These are phyloP conservation scores for Cladophialophora exuberans DNA, from an alignment of 2,329 filamentous ascomycete species.

Conservation along the genomic window DNA sequence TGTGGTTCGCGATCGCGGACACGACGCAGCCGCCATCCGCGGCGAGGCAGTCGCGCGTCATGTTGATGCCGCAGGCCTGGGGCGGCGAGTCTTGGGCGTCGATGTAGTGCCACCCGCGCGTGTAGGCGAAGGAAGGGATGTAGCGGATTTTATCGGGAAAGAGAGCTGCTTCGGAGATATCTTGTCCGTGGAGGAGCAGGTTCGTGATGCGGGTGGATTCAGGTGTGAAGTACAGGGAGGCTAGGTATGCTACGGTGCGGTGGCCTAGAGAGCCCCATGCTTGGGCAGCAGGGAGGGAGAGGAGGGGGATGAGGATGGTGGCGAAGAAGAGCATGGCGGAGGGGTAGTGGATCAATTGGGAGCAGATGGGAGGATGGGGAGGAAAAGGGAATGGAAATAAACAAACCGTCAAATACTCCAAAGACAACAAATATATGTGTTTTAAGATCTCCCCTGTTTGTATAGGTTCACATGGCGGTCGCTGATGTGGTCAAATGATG, in stretches of 20 bases:
- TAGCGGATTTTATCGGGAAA: slow-evolving; percentile 34
- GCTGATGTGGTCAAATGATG: slow-evolving; percentile 21
- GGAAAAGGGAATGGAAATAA: not conserved
- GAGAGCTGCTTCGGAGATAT: slow-evolving; percentile 34
- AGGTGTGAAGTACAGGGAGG: slow-evolving; percentile 35
- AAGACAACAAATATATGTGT: not conserved
- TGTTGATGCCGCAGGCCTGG: slow-evolving; percentile 31
- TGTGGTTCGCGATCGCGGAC: slow-evolving; percentile 57
- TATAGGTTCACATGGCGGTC: slow-evolving; percentile 14
- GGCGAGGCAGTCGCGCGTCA: slow-evolving; percentile 53
- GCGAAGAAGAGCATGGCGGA: not conserved
- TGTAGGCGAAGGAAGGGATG: slow-evolving; percentile 32
- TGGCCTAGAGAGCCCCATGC: slow-evolving; percentile 60
- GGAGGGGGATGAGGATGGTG: not conserved
- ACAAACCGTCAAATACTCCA: not conserved
- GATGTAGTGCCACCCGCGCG: slow-evolving; percentile 34
- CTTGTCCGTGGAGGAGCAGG: slow-evolving; percentile 32
- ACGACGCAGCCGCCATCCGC: slow-evolving; percentile 53
- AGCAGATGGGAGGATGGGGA: not conserved
- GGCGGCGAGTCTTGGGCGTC: slow-evolving; percentile 33
- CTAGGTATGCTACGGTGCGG: slow-evolving; percentile 58
- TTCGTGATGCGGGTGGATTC: slow-evolving; percentile 25
- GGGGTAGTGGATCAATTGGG: not conserved
- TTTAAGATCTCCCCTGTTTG: not conserved
- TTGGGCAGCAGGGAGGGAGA: not conserved